Evolutionary conservation across 164 flowering plant genomes (phyloP), one percentile per base, ranked within the genome.

Genomic region (Malania oleifera): DNA sequence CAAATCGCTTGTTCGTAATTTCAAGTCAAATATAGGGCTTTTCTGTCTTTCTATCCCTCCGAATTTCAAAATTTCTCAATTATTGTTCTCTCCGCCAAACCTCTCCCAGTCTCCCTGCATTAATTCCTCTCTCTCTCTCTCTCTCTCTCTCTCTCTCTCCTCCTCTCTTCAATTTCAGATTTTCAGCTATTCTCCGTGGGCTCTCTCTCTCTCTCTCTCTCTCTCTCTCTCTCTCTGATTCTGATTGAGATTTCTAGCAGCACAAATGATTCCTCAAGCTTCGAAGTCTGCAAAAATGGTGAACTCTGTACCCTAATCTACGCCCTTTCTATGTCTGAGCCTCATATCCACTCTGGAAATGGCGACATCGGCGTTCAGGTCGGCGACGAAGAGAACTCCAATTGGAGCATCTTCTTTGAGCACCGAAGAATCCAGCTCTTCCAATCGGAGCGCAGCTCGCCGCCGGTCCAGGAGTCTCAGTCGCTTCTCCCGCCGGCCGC

Each of bases 281-380:
- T 18, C 46, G 46, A 43, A 38, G 13, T 1, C 12, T 17, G 17
- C 22, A 2, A 29, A 6, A 20, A 20, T 23, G 25, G 26, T 1
- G 11, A 22, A 1, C 11, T 46, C 50, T 8, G 50, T 6, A 19
- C 50, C 50, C 50, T 46, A 46, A 12, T 46, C 22, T 46, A 17
- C 22, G 1, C 5, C 43, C 10, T 7, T 34, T 34, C 38, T 12
- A 34, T 39, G 13, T 18, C 46, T 43, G 22, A 17, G 46, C 46
- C 18, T 43, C 22, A 22, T 17, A 5, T 43, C 22, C 5, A 5
- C 5, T 12, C 46, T 7, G 17, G 22, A 26, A 62, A 90, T 82
- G 96, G 90, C 91, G 31, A 77, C 96, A 1, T 77, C 98, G 1
- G 85, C 98, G 22, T 91, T 91, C 81, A 86, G 75, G 55, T 91